Conservation (phyloP, 202 grass and related monocot species). For the Setaria viridis region DNA sequence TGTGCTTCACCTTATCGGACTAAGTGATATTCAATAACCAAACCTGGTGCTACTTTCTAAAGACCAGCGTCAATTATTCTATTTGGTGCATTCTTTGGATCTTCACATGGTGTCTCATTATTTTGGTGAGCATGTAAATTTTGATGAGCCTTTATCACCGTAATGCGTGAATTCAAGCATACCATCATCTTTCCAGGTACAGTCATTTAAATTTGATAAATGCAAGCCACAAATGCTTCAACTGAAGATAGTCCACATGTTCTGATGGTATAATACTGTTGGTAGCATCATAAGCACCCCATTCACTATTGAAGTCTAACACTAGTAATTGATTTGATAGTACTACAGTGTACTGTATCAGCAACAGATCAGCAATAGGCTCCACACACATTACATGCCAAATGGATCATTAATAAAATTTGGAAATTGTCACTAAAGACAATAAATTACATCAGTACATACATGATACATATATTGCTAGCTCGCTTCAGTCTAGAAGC, state of each 20-base stretch:
- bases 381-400: not conserved
- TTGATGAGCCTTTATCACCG: not conserved
- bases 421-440: not conserved
- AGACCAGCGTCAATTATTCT: not conserved
- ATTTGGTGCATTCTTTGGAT: not conserved
- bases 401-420: not conserved
- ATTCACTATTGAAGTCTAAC: conserved; percentile 1
- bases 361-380: not conserved
- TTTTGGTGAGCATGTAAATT: conserved; percentile 6
- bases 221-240: not conserved
- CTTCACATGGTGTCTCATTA: not conserved
- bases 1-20: not conserved
- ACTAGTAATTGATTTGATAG: not conserved
- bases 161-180: not conserved
- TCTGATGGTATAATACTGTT: not conserved
- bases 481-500: conserved; percentile 23
- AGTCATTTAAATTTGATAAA: conserved; percentile 20
- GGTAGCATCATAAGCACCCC: not conserved
- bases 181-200: not conserved
- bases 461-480: not conserved
- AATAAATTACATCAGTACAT: conserved; percentile 7
- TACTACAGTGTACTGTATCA: conserved; percentile 8
- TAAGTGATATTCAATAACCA: not conserved
- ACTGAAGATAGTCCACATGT: conserved; percentile 14
- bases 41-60: not conserved